These are phyloP conservation scores for Cinnamomum micranthum DNA, from an alignment of 164 flowering plant genomes.

Conservation along the genomic window DNA sequence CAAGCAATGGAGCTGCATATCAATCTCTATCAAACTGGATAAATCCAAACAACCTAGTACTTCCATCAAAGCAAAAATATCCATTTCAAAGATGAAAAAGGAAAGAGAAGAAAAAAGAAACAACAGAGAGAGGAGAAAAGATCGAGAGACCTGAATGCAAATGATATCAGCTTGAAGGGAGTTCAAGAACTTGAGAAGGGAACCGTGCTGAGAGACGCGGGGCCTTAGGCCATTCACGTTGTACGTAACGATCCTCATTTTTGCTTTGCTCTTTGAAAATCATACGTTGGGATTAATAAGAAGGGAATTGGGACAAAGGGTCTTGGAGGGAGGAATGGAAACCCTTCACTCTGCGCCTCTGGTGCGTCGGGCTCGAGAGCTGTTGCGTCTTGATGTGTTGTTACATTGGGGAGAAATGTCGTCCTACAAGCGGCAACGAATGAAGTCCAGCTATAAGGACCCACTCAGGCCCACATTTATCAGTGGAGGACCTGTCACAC, in stretches of 20 bases:
- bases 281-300: not conserved
- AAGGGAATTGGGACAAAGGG: no score
- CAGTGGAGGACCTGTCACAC: no score
- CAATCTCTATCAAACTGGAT: not conserved
- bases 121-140: not conserved
- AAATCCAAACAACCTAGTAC: not conserved
- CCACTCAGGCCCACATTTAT: no score
- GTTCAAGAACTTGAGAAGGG: conserved; percentile 68
- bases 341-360: no score
- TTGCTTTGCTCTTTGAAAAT: not conserved
- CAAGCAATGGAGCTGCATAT: no score
- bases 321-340: no score
- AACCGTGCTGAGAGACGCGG: conserved; percentile 73
- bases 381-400: no score
- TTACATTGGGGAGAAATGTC: no score
- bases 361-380: no score
- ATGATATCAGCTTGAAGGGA: conserved; percentile 84
- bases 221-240: conserved; percentile 88
- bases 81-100: not conserved
- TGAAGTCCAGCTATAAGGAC: no score
- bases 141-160: conserved; percentile 78
- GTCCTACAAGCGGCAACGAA: no score
- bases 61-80: not conserved
- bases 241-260: conserved; percentile 87
- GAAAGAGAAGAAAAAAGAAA: not conserved